A percentile compares a stretch with the other conserved stretches of the same genome.
phyloP scores from a whole-genome alignment of 371 early-diverging fungal species.

The Mucor velutinosus region DNA sequence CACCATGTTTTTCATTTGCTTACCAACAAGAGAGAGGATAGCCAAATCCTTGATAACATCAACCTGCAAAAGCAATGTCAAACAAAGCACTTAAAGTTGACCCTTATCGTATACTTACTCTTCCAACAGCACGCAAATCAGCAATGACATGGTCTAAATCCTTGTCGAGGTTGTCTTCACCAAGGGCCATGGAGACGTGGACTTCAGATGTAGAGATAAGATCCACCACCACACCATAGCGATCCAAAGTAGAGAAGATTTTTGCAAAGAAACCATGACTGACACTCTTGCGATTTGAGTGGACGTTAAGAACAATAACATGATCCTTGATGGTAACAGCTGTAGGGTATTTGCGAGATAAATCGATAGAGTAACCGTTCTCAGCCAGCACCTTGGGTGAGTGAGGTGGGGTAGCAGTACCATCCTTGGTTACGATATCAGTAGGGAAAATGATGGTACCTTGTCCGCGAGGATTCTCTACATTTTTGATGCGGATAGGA shows the following conservation, averaged over 20 bases:
- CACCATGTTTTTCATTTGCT: conserved; percentile 95
- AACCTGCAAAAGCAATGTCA: conserved; percentile 32
- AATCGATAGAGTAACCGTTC: conserved; percentile 73
- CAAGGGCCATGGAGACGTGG: conserved; percentile 94
- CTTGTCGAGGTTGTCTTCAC: conserved; percentile 61
- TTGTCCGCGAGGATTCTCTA: conserved; percentile 86
- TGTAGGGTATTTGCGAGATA: conserved; percentile 82
- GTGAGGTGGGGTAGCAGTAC: conserved; percentile 58
- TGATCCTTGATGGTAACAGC: conserved; percentile 98
- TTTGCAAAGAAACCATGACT: conserved; percentile 95
- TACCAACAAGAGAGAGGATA: conserved; percentile 95
- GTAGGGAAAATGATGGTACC: conserved; percentile 94
- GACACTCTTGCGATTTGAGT: conserved; percentile 92
- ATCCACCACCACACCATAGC: conserved; percentile 90
- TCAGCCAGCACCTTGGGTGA: conserved; percentile 71
- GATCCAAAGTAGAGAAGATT: conserved; percentile 90
- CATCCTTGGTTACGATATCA: conserved; percentile 47
- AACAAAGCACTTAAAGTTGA: neutral
- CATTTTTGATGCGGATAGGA: conserved; percentile 98
- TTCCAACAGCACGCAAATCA: conserved; percentile 73
- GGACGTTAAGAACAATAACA: conserved; percentile 90
- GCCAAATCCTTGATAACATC: conserved; percentile 84
- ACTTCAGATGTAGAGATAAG: conserved; percentile 96
- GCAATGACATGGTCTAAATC: conserved; percentile 70
- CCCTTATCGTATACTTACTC: conserved; percentile 40